A percentile compares a stretch with the other conserved stretches of the same genome.
phyloP scores from a whole-genome alignment of 306 rosid species.

The Cucumis cinereus region DNA sequence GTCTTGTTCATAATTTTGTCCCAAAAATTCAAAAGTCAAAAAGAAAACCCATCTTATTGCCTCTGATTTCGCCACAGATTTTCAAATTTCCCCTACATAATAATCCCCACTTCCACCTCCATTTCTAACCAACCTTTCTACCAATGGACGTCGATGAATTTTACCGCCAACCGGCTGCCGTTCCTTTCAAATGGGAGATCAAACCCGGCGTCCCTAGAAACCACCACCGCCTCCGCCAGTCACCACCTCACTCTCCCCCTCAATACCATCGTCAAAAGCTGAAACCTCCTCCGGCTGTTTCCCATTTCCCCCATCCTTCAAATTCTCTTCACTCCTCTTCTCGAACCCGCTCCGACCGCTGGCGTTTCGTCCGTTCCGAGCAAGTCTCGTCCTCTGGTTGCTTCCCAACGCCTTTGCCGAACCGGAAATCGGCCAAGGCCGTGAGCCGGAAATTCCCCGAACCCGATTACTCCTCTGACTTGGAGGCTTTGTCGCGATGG shows the following conservation, averaged over 20 bases:
- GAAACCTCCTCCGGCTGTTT: background rate
- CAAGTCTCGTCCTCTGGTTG: conserved; percentile 36
- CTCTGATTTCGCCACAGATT: conserved; percentile 53
- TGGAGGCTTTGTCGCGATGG: conserved; percentile 48
- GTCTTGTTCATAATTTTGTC: background rate
- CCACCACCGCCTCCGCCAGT: conserved; percentile 11
- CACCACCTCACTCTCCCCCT: background rate
- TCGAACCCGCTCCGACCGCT: conserved; percentile 37
- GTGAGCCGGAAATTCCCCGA: conserved; percentile 12
- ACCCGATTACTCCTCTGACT: conserved; percentile 25
- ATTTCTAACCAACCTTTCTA: background rate
- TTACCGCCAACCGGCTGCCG: conserved; percentile 52
- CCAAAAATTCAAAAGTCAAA: background rate
- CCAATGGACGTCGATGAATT: conserved; percentile 42
- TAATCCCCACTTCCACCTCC: background rate
- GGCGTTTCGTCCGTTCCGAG: conserved; percentile 44
- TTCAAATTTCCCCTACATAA: background rate
- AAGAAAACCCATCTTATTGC: conserved; percentile 39
- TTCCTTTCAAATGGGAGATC: conserved; percentile 93
- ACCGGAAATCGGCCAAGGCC: conserved; percentile 20
- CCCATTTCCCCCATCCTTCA: conserved; percentile 9
- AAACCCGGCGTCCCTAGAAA: conserved; percentile 74
- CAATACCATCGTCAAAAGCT: background rate
- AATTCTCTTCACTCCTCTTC: conserved; percentile 34
- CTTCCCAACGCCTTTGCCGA: conserved; percentile 53